Base-by-base conservation (phyloP, 2,329 filamentous ascomycete species). In the Fusarium oligoseptatum region DNA sequence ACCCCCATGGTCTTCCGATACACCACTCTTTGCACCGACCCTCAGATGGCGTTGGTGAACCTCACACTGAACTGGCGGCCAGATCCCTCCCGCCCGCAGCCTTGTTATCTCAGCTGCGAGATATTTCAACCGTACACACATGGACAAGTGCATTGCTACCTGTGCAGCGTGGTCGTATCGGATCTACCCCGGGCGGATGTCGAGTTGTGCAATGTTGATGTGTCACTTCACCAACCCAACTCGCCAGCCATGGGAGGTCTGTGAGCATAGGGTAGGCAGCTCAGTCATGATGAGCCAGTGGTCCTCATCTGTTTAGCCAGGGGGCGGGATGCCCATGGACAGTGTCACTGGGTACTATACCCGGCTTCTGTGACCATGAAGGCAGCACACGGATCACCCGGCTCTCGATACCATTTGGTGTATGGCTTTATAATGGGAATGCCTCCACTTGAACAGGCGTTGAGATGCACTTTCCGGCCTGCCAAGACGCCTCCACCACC, bases 371-470 rank as follows among this genome's bases (percentile, higher is more conserved):
- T 20, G 17, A 4, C 27, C 27, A 14, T 20, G 27, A 32, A 29
- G 17, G 27, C 17, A 52, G 6, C 48, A 32, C 48, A n/a, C 27
- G 50, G 27, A 14, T 32, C 50, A 55, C 12, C 50, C 27, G 17
- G 27, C 17, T 32, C 50, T 20, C 17, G 17, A 32, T 32, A 55
- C 6, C 6, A 11, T 7, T 20, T 32, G 15, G 45, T 20, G 20
- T 32, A 4, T 67, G 20, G 17, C n/a, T 20, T 14, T 12, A 14
- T 34, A 20, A 55, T 65, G 60, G 63, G 71, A 74, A 73, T 73
- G 55, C 71, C 71, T 68, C 74, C 71, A 68, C 17, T 27, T 56
- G 27, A 32, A 29, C 2, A 29, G 17, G 27, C 4, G n/a, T 14
- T 12, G 4, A 34, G 17, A 22, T 34, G 12, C 10, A 14, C 27